phyloP scores from a whole-genome alignment of 805 yeast species.

The Wickerhamiella spandovensis region DNA sequence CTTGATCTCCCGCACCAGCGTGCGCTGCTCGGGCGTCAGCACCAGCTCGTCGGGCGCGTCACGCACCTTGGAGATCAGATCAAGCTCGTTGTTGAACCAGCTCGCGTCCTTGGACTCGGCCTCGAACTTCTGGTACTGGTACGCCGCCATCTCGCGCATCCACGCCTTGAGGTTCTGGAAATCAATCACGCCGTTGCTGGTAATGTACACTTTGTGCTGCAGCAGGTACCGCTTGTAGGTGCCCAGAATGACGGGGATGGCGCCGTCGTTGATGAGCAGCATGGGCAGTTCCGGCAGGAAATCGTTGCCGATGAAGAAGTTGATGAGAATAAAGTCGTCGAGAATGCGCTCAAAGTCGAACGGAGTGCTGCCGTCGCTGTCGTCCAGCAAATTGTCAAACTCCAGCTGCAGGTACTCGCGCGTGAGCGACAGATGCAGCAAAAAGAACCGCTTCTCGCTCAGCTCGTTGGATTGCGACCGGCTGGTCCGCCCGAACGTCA shows the following conservation, averaged over 20 bases:
- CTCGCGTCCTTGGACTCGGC: constrained; percentile 66
- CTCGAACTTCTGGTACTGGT: constrained; percentile 80
- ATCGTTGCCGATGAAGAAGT: constrained; percentile 95
- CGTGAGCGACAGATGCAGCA: constrained; percentile 73
- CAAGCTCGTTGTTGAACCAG: constrained; percentile 82
- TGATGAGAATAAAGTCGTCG: constrained; percentile 83
- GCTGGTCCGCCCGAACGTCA: constrained; percentile 56
- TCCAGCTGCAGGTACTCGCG: constrained; percentile 87
- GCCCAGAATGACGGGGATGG: constrained; percentile 80
- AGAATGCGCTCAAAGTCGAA: constrained; percentile 78
- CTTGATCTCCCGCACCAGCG: constrained; percentile 36
- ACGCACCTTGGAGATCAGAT: constrained; percentile 20
- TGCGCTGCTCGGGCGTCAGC: constrained; percentile 43
- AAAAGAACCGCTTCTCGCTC: constrained; percentile 64
- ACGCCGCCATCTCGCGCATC: constrained; percentile 61
- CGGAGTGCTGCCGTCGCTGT: constrained; percentile 8
- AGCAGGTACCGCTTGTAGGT: constrained; percentile 74
- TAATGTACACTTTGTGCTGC: constrained; percentile 69
- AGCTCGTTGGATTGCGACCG: constrained; percentile 31
- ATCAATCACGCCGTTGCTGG: constrained; percentile 71
- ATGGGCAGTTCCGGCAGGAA: constrained; percentile 95
- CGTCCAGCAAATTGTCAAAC: constrained; percentile 49
- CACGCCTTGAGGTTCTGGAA: constrained; percentile 57
- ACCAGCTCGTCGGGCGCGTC: constrained; percentile 45
- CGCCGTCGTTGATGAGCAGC: constrained; percentile 85